phyloP scores from a whole-genome alignment of 78 protist genomes.

The Tieghemostelium lacteum region DNA sequence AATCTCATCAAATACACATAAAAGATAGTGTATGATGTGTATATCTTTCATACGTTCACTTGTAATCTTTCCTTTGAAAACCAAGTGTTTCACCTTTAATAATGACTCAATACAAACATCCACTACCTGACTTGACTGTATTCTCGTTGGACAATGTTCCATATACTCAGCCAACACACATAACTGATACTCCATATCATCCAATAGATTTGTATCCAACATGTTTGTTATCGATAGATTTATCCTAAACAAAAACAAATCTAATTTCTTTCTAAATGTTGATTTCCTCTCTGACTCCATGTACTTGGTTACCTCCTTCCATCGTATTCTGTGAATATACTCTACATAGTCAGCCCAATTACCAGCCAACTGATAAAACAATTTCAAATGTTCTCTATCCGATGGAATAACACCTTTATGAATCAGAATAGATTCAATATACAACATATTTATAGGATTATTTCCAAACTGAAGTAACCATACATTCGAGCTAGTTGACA shows the following conservation, averaged over 20 bases:
- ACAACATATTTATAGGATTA: constrained; percentile 67
- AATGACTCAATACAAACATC: constrained; percentile 72
- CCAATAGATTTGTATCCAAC: constrained; percentile 29
- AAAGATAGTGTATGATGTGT: constrained; percentile 53
- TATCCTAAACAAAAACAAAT: constrained; percentile 64
- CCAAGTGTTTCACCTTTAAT: constrained; percentile 47
- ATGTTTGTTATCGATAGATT: constrained; percentile 29
- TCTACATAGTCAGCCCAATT: constrained; percentile 82
- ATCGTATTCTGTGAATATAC: constrained; percentile 54
- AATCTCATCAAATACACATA: constrained; percentile 71
- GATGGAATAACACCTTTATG: constrained; percentile 72
- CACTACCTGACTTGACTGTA: constrained; percentile 69
- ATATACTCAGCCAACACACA: constrained; percentile 62
- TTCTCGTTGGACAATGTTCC: constrained; percentile 59
- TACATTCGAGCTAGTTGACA: constrained; percentile 39
- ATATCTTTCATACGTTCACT: constrained; percentile 42
- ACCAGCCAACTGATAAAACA: constrained; percentile 38
- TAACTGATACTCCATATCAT: constrained; percentile 51
- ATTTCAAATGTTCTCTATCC: constrained; percentile 15
- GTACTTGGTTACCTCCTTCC: constrained; percentile 67
- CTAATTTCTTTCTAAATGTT: constrained; percentile 68
- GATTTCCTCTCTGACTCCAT: constrained; percentile 58
- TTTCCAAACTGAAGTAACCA: constrained; percentile 54
- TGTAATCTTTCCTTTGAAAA: constrained; percentile 34
- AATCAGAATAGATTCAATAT: constrained; percentile 39